phyloP scores from a whole-genome alignment of 805 yeast genomes.

The Yueomyces sp. region DNA sequence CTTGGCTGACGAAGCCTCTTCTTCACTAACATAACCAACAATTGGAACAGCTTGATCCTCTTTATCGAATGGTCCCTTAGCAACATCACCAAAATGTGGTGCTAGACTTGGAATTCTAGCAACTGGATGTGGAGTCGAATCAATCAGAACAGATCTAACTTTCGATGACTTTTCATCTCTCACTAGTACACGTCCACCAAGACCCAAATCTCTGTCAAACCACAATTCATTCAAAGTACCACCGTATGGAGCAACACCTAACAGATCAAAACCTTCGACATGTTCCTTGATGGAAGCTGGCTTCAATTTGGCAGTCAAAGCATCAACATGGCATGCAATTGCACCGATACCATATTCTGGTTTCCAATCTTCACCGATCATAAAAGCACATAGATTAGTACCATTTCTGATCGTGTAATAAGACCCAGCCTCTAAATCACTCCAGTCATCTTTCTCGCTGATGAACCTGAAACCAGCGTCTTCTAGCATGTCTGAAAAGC shows the following conservation, averaged over 20 bases:
- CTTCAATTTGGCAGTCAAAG: constrained; percentile 54
- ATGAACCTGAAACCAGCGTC: constrained; percentile 51
- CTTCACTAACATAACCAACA: constrained; percentile 38
- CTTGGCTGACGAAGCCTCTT: constrained; percentile 22
- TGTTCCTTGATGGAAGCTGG: constrained; percentile 50
- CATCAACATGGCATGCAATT: constrained; percentile 66
- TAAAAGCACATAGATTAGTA: constrained; percentile 54
- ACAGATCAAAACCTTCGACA: constrained; percentile 61
- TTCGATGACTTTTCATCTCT: constrained; percentile 25
- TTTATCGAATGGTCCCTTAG: constrained; percentile 57
- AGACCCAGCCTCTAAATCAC: constrained; percentile 17
- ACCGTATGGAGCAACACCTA: constrained; percentile 78
- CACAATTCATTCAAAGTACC: constrained; percentile 54
- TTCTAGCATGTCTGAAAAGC: constrained; percentile 35
- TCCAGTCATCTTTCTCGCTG: constrained; percentile 41
- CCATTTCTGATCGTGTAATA: constrained; percentile 54
- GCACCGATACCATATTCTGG: constrained; percentile 55
- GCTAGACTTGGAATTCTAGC: constrained; percentile 79
- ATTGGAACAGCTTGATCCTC: constrained; percentile 75
- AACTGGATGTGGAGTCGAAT: constrained; percentile 53
- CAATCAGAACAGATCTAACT: constrained; percentile 33
- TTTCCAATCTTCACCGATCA: constrained; percentile 52
- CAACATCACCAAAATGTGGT: constrained; percentile 69
- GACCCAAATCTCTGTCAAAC: constrained; percentile 80
- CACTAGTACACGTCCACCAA: constrained; percentile 65